Percentiles rank a stretch among this genome's conserved stretches.
These are phyloP conservation scores for Podospora pseudopauciseta DNA, from an alignment of 495 filamentous ascomycete species.

Conservation along the genomic window DNA sequence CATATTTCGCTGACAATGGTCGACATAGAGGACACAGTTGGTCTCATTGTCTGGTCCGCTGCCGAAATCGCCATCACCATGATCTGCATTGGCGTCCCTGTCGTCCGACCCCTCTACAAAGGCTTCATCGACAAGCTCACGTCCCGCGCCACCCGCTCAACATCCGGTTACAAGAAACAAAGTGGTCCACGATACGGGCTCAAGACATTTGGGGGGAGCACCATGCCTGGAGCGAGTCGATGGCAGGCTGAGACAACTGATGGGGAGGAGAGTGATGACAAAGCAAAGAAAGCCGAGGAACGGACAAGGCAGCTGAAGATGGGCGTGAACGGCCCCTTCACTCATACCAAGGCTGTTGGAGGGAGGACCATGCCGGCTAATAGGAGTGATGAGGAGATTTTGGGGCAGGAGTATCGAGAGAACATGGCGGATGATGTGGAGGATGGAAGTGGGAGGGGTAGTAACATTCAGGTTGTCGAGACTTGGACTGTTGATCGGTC, in stretches of 20 bases:
- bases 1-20: background rate
- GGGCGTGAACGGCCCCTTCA: background rate
- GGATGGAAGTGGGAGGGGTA: background rate
- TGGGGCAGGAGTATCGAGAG: slow-evolving; percentile 7
- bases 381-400: slow-evolving; percentile 10
- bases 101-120: slow-evolving; percentile 14
- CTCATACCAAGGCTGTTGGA: background rate
- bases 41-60: slow-evolving; percentile 23
- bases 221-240: background rate
- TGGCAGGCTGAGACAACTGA: background rate
- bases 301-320: background rate
- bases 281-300: background rate
- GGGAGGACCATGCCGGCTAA: background rate
- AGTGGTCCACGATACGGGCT: background rate
- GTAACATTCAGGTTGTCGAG: background rate
- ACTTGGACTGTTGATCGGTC: background rate
- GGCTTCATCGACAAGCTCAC: slow-evolving; percentile 7
- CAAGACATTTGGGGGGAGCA: background rate
- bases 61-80: slow-evolving; percentile 26
- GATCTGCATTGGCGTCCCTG: slow-evolving; percentile 22
- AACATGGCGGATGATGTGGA: background rate
- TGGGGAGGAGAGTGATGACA: background rate
- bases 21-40: slow-evolving; percentile 25
- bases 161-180: slow-evolving; percentile 10
- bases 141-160: slow-evolving; percentile 8